Evolutionary conservation across 2,329 filamentous ascomycete genomes (phyloP).

Genomic region (Alternaria sp.): DNA sequence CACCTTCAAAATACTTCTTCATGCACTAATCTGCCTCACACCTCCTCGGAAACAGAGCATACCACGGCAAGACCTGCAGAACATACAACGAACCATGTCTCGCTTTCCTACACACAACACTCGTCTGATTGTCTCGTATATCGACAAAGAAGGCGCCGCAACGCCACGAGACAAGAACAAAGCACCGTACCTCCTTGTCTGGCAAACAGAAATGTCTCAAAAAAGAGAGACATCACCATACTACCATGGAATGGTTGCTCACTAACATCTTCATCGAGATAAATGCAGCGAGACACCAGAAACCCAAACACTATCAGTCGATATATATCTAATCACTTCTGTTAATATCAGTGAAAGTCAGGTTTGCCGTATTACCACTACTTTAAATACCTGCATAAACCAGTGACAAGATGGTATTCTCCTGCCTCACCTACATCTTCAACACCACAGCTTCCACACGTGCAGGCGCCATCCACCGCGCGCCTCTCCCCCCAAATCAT

Average conservation of each 20-base stretch:
- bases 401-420: not conserved
- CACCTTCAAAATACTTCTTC: not conserved
- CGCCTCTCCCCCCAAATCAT: not conserved
- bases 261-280: not conserved
- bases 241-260: not conserved
- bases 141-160: not conserved
- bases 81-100: not conserved
- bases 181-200: not conserved
- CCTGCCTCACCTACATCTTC: not conserved
- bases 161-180: not conserved
- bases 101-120: not conserved
- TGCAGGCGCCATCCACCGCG: too few species aligned
- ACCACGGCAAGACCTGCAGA: not conserved
- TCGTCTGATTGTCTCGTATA: not conserved
- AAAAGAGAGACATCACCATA: not conserved
- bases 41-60: not conserved
- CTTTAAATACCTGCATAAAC: not conserved
- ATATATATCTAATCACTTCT: not conserved
- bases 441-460: not conserved
- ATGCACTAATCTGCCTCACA: not conserved
- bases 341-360: not conserved
- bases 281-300: not conserved
- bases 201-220: not conserved
- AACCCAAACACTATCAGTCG: not conserved
- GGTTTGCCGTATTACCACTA: fast-evolving